Conservation (phyloP, 2,329 filamentous ascomycete genomes). For the Ophiostoma novo-ulmi region DNA sequence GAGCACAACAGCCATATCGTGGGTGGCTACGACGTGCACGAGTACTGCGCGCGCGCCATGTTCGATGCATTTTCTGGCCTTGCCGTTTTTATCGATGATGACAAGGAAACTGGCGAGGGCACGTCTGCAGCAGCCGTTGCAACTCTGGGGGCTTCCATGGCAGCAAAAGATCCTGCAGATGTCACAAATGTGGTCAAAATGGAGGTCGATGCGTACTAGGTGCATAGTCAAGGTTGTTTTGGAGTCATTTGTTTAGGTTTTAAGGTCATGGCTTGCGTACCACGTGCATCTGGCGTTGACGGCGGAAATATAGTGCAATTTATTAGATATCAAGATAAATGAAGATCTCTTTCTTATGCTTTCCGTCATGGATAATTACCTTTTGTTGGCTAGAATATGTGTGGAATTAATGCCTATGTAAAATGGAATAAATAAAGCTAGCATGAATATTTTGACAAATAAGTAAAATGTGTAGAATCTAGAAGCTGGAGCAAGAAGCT, state of each 20-base stretch:
- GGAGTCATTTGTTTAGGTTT: not conserved
- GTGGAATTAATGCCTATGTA: not conserved
- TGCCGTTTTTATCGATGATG: conserved; percentile 80
- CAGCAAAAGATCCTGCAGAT: conserved; percentile 28
- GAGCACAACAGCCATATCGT: conserved; percentile 62
- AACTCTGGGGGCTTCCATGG: conserved; percentile 33
- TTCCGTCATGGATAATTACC: no score
- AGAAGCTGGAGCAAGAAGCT: conserved; percentile 9
- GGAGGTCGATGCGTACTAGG: conserved; percentile 47
- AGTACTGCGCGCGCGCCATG: conserved; percentile 76
- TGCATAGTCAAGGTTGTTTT: not conserved
- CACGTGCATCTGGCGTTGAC: conserved; percentile 11
- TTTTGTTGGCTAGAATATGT: not conserved
- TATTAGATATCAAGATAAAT: not conserved
- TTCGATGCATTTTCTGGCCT: conserved; percentile 87
- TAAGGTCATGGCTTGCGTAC: not conserved
- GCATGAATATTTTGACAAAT: not conserved
- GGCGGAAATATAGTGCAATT: not conserved
- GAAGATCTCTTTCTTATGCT: not conserved
- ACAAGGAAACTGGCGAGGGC: conserved; percentile 46
- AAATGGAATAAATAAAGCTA: not conserved
- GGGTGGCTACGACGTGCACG: conserved; percentile 76
- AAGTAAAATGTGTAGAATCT: not conserved
- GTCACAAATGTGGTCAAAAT: conserved; percentile 34
- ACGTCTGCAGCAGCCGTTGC: conserved; percentile 35